Percentiles rank a stretch among this genome's conserved stretches.
Conservation (phyloP, 306 rosid genomes). For the Cercis canadensis region DNA sequence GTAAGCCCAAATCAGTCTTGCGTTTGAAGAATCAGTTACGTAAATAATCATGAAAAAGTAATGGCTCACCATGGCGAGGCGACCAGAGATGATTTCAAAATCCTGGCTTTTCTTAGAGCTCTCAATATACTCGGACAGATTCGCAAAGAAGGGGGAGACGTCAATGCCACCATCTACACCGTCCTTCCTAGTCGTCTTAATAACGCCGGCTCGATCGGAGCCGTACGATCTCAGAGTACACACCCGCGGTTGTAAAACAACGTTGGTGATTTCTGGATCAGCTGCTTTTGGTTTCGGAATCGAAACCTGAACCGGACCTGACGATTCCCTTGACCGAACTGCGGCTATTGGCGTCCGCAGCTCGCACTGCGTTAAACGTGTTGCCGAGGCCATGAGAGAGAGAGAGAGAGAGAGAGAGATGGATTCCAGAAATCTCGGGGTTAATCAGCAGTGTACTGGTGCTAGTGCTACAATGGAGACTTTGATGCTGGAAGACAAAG, state of each 20-base stretch:
- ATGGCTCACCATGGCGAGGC: conserved; percentile 88
- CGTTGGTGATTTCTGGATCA: conserved; percentile 58
- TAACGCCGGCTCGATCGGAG: conserved; percentile 57
- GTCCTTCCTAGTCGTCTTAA: conserved; percentile 44
- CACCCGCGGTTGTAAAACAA: conserved; percentile 80
- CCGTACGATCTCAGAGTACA: conserved; percentile 86
- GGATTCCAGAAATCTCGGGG: conserved; percentile 22
- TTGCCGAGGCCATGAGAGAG: conserved; percentile 57
- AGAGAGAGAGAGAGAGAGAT: not conserved
- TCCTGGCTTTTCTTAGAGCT: conserved; percentile 88
- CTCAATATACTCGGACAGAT: conserved; percentile 77
- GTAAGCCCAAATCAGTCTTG: too few species aligned
- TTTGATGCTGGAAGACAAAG: not conserved
- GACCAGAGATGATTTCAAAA: conserved; percentile 90
- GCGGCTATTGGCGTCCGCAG: conserved; percentile 36
- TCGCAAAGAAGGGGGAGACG: conserved; percentile 71
- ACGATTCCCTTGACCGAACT: conserved; percentile 29
- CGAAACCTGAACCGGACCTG: conserved; percentile 49
- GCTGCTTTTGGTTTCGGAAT: conserved; percentile 46
- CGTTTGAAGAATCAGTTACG: not conserved
- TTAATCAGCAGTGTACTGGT: not conserved
- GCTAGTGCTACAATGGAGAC: not conserved
- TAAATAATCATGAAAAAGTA: not conserved
- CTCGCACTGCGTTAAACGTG: conserved; percentile 52
- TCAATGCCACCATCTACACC: conserved; percentile 41